These are phyloP conservation scores for Acacia pycnantha DNA, from an alignment of 331 rosid species.

Conservation along the genomic window DNA sequence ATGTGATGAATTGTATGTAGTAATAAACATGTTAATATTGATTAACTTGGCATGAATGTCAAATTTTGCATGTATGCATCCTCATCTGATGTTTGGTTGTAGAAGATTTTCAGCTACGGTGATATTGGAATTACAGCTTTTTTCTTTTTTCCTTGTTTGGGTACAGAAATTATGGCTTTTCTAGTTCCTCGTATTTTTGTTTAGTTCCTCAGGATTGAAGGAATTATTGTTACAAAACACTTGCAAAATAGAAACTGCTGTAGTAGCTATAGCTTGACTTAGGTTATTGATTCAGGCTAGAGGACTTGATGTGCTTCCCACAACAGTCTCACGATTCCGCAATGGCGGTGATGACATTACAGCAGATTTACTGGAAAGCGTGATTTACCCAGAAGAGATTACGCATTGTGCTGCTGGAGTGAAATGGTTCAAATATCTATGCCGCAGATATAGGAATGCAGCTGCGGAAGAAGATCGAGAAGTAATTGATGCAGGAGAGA, in stretches of 20 bases:
- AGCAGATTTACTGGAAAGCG: constrained; percentile 74
- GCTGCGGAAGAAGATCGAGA: constrained; percentile 26
- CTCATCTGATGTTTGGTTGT: background rate
- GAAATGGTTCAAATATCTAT: constrained; percentile 75
- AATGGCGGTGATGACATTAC: constrained; percentile 66
- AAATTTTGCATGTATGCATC: background rate
- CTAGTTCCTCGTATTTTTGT: background rate
- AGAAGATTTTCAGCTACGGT: background rate
- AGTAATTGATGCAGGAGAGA: constrained; percentile 18
- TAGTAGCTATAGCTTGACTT: constrained; percentile 11
- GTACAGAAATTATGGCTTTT: background rate
- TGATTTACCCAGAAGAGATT: constrained; percentile 81
- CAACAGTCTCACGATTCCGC: constrained; percentile 68
- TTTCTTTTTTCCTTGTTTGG: background rate
- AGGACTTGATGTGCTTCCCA: constrained; percentile 82
- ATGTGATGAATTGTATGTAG: background rate
- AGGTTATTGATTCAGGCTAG: constrained; percentile 57
- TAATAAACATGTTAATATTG: background rate
- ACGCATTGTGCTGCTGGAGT: constrained; percentile 91
- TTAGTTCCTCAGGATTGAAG: background rate
- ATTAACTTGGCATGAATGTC: background rate
- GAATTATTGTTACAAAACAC: background rate
- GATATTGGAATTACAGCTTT: background rate
- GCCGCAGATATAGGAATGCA: constrained; percentile 38
- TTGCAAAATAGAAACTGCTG: background rate